phyloP scores from a whole-genome alignment of 169 alveolate genomes.

The Cryptosporidium felis region DNA sequence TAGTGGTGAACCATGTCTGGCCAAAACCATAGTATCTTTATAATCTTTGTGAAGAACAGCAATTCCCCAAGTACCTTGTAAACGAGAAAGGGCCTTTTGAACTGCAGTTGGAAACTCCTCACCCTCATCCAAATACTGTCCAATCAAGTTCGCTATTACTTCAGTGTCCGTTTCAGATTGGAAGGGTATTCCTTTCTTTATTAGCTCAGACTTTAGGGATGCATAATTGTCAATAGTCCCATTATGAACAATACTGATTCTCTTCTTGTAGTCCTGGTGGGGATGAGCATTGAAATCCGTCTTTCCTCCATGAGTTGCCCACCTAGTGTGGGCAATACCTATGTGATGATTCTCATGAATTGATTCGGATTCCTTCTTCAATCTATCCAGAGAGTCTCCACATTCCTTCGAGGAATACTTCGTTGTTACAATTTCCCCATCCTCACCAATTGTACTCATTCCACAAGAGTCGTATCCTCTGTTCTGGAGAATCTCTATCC shows the following conservation, averaged over 20 bases:
- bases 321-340: constrained; percentile 98
- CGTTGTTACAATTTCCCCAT: constrained; percentile 82
- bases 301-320: constrained; percentile 98
- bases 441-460: constrained; percentile 84
- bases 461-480: constrained; percentile 97
- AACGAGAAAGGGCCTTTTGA: constrained; percentile 82
- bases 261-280: constrained; percentile 89
- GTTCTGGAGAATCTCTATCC: constrained; percentile 87
- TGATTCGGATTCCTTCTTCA: constrained; percentile 77
- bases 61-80: constrained; percentile 97
- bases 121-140: constrained; percentile 85
- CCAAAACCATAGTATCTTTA: constrained; percentile 89
- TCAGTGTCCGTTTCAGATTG: constrained; percentile 95
- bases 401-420: constrained; percentile 82
- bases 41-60: constrained; percentile 86
- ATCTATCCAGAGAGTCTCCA: constrained; percentile 83
- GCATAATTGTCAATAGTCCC: constrained; percentile 93
- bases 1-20: constrained; percentile 93
- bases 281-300: constrained; percentile 98
- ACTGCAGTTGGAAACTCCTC: constrained; percentile 85
- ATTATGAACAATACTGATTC: constrained; percentile 94
- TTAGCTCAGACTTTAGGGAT: constrained; percentile 78
- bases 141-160: constrained; percentile 94
- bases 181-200: constrained; percentile 79
- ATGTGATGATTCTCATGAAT: constrained; percentile 83